Base-by-base conservation (phyloP, 129 eudicot genomes). In the Sambucus nigra region DNA sequence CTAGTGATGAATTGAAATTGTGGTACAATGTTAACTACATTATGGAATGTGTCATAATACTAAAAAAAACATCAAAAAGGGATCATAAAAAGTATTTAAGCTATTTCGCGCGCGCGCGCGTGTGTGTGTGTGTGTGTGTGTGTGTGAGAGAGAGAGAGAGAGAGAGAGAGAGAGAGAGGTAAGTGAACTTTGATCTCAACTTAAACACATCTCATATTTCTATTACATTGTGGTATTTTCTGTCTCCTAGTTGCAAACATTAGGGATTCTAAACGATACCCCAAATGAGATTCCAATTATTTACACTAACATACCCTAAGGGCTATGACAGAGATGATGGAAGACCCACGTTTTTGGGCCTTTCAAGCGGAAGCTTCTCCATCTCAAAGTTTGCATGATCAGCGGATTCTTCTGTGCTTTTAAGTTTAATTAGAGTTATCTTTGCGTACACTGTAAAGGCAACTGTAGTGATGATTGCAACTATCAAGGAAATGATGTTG, bases 371-470 rank as follows among this genome's bases (percentile, higher is more conserved):
- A 63, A 80, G 92, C 59, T 72, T 75, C 6, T 76, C 77, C 57
- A 88, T 44, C 63, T 78, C 76, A 22, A 60, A n/a, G 47, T 47
- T 67, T 16, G 46, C 49, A 26, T 42, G 47, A 29, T 41, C 69
- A 17, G 49, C 45, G 25, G 73, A 59, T 61, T 42, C 65, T 52
- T 68, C 94, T 39, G 67, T 82, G 10, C 27, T 50, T 60, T 73
- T 65, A 42, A 88, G 92, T 17, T 78, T 76, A 25, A 60, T 71
- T 55, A 84, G 47, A 5, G 78, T 47, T 61, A 84, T 80, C 53
- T 68, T 80, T 28, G 92, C 81, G 5, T 88, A 84, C 33, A 88
- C 22, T 17, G 94, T 88, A 63, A 88, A 88, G 12, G 76, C 76
- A 47, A 84, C 65, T 9, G 75, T 78, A 31, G 77, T 77, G 27